Percentiles rank a stretch among this genome's conserved stretches.
These are phyloP conservation scores for cucumber (Cucumis sativus) DNA, from an alignment of 306 rosid genomes.

Conservation along the genomic window DNA sequence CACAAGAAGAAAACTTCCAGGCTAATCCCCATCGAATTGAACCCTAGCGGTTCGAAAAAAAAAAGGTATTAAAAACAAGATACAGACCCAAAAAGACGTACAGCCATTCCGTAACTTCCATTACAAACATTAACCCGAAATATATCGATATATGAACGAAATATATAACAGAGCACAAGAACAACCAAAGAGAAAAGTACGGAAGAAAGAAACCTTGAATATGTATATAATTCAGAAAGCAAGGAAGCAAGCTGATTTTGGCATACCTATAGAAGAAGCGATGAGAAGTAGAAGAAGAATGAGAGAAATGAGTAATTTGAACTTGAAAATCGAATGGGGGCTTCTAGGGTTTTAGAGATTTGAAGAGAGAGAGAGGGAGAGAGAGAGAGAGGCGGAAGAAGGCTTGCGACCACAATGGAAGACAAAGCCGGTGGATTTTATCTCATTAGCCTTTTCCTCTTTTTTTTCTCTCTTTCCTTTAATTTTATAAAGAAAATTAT, in stretches of 20 bases:
- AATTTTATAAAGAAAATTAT: too few relatives aligned
- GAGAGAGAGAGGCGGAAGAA: background rate
- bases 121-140: background rate
- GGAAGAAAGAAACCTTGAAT: background rate
- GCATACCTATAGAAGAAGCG: conserved; percentile 21
- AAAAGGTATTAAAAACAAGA: background rate
- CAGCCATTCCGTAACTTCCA: background rate
- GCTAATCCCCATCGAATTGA: background rate
- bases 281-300: background rate
- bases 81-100: background rate
- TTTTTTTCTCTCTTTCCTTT: background rate
- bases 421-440: background rate
- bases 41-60: background rate
- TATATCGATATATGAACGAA: background rate
- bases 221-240: too few relatives aligned
- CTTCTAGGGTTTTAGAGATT: conserved; percentile 36
- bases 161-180: background rate
- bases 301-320: background rate
- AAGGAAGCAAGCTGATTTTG: background rate
- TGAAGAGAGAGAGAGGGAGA: background rate
- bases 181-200: background rate
- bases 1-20: background rate
- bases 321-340: background rate
- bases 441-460: background rate
- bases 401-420: background rate